Percentiles rank a stretch among this genome's conserved stretches.
Evolutionary conservation across 768 basidiomycete species (phyloP).

Genomic region (Suillus fuscotomentosus): DNA sequence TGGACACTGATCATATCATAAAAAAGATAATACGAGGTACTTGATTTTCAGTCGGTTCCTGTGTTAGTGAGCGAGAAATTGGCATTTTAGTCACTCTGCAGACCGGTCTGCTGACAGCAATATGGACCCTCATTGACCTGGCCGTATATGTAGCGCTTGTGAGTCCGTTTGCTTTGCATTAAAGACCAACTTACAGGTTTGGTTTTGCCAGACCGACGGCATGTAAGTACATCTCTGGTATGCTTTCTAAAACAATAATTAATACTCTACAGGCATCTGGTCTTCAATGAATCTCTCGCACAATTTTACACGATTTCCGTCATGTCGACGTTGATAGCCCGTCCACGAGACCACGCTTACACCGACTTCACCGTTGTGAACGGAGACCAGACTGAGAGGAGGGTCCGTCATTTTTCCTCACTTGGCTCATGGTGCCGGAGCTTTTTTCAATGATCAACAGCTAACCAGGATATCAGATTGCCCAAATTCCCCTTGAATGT

Average conservation of each 20-base stretch:
- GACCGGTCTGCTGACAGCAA: slow-evolving; percentile 37
- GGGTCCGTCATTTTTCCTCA: slow-evolving; percentile 14
- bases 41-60: background rate
- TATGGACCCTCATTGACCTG: slow-evolving; percentile 34
- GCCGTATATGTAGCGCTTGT: slow-evolving; percentile 25
- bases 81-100: slow-evolving; percentile 36
- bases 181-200: slow-evolving; percentile 6
- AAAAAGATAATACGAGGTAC: slow-evolving; percentile 35
- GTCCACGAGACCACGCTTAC: slow-evolving; percentile 17
- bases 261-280: slow-evolving; percentile 20
- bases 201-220: slow-evolving; percentile 20
- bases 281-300: slow-evolving; percentile 31
- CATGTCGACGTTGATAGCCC: slow-evolving; percentile 32
- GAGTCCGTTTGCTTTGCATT: background rate
- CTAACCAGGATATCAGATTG: slow-evolving; percentile 16
- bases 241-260: background rate
- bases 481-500: slow-evolving; percentile 10
- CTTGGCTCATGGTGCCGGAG: background rate
- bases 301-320: slow-evolving; percentile 37
- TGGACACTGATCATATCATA: slow-evolving; percentile 36
- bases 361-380: slow-evolving; percentile 24
- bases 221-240: slow-evolving; percentile 5
- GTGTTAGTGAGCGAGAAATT: background rate
- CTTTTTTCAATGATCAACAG: background rate
- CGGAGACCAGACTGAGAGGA: slow-evolving; percentile 17